Percentiles rank a stretch among this genome's conserved stretches.
These are phyloP conservation scores for Kodamaea restingae DNA, from an alignment of 805 yeast genomes.

Conservation along the genomic window DNA sequence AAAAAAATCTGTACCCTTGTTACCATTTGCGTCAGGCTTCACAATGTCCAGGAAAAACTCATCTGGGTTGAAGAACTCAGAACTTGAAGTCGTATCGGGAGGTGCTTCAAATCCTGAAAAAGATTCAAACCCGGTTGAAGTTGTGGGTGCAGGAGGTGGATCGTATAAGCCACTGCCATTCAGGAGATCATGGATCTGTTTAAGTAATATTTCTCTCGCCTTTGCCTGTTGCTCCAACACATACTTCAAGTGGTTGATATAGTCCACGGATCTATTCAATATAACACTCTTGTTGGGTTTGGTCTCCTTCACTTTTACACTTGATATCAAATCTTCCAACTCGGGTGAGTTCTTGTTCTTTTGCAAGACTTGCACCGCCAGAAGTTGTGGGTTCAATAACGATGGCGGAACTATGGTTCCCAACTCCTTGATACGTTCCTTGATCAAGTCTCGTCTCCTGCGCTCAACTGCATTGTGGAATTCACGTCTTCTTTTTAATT, in stretches of 20 bases:
- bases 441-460: slow-evolving; percentile 84
- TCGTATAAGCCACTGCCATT: not conserved
- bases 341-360: slow-evolving; percentile 31
- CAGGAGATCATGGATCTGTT: slow-evolving; percentile 8
- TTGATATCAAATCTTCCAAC: slow-evolving; percentile 31
- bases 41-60: slow-evolving; percentile 21
- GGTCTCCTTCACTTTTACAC: slow-evolving; percentile 53
- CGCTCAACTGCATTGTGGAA: slow-evolving; percentile 94
- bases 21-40: slow-evolving; percentile 4
- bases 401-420: slow-evolving; percentile 80
- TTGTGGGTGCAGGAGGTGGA: slow-evolving; percentile 10
- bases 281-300: slow-evolving; percentile 83
- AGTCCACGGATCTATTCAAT: slow-evolving; percentile 73
- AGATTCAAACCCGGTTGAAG: not conserved
- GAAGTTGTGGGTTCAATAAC: slow-evolving; percentile 45
- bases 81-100: slow-evolving; percentile 1
- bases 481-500: slow-evolving; percentile 73
- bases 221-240: slow-evolving; percentile 56
- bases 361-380: slow-evolving; percentile 42
- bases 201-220: slow-evolving; percentile 37
- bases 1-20: not conserved
- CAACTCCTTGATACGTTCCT: slow-evolving; percentile 80
- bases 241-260: slow-evolving; percentile 60
- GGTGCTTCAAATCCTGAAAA: slow-evolving; percentile 5
- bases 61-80: slow-evolving; percentile 19